Evolutionary conservation across 129 eudicot species (phyloP), one percentile per base, ranked within the genome.

Genomic region (Kitagawia praeruptora): DNA sequence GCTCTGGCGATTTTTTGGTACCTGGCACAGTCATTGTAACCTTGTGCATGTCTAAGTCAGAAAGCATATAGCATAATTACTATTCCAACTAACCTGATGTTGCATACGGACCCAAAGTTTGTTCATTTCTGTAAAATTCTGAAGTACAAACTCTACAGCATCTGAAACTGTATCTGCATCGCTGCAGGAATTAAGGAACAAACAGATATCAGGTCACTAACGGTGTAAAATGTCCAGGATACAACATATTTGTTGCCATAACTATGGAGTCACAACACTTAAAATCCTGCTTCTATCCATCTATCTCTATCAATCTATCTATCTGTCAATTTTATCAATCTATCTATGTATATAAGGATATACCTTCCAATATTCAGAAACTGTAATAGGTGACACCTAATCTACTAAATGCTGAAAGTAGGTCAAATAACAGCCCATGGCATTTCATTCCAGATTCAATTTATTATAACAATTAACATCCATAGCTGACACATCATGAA

Each of bases 91-190:
- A 83, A 92, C 98, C 96, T 93, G 98, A 81, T 93, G 92, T 75
- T 89, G 98, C 98, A 93, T 93, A 80, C 98, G 87, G 80, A 93
- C 98, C 98, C 98, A 93, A 71, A 93, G 90, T 82, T 93, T 93
- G 89, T 93, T 93, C 98, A 93, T 93, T 84, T 93, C 98, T 63
- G 97, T 93, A 80, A 93, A 93, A 85, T 93, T 93, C 79, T 93
- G 98, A 49, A 93, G 96, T 53, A 93, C 98, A 89, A 93, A 93
- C 84, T 93, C 98, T 7, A 93, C 95, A 25, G 98, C 97, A 88
- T 93, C 98, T 85, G 84, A 84, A 77, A 91, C 98, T 41, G 98
- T 93, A 78, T 93, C 90, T 69, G 89, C 98, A 88, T 93, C 98
- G 82, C 98, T 93, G 85, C 83, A 81, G 74, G 53, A 81, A 37